phyloP scores from a whole-genome alignment of 1,284 basidiomycete genomes.

The Psilocybe mexicana region DNA sequence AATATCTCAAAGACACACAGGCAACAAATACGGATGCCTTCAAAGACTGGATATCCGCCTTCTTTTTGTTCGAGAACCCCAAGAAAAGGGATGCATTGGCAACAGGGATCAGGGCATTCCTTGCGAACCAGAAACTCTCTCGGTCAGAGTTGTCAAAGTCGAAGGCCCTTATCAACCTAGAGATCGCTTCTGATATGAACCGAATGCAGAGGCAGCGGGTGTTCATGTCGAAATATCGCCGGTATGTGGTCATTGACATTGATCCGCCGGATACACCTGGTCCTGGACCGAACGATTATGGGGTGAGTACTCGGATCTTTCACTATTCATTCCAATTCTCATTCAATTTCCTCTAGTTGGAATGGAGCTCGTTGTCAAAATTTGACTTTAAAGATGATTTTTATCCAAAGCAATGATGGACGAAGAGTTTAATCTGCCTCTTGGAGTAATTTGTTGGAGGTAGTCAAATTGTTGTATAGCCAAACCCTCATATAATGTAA shows the following conservation, averaged over 20 bases:
- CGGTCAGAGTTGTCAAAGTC: conserved; percentile 25
- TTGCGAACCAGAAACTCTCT: conserved; percentile 34
- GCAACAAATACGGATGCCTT: conserved; percentile 16
- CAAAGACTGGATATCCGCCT: conserved; percentile 31
- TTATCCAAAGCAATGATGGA: conserved; percentile 35
- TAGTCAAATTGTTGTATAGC: too few species aligned
- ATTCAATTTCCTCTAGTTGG: conserved; percentile 30
- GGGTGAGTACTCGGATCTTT: conserved; percentile 18
- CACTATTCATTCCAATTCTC: background rate
- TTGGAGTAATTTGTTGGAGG: too few species aligned
- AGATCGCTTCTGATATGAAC: conserved; percentile 43
- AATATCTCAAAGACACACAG: conserved; percentile 12
- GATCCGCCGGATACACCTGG: conserved; percentile 12
- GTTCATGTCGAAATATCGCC: conserved; percentile 57
- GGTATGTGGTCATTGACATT: conserved; percentile 58
- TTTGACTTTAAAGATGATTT: conserved; percentile 44
- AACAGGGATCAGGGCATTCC: conserved; percentile 42
- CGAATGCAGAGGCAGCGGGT: conserved; percentile 55
- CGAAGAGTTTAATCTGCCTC: conserved; percentile 1
- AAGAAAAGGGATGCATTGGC: conserved; percentile 40
- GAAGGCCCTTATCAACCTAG: conserved; percentile 37
- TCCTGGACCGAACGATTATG: conserved; percentile 17
- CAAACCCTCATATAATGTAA: too few species aligned
- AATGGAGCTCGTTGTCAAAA: conserved; percentile 34
- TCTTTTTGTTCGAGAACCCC: conserved; percentile 25